Evolutionary conservation across 169 alveolate species (phyloP).

Genomic region (Plasmodium inui): DNA sequence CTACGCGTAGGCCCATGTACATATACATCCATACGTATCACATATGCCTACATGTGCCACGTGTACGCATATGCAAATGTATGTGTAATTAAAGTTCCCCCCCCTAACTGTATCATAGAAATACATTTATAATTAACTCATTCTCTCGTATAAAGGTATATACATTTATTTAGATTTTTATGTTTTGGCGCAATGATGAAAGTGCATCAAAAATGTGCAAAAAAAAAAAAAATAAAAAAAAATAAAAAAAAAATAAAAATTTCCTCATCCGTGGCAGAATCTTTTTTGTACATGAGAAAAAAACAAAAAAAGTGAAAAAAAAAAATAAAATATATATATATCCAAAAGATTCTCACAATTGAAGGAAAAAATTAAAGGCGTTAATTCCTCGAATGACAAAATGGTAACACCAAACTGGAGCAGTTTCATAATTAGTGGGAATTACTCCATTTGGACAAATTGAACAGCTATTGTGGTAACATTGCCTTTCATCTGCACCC

Average conservation of each 20-base stretch:
- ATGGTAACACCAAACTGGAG: background rate
- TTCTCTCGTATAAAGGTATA: conserved; percentile 32
- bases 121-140: conserved; percentile 51
- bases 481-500: background rate
- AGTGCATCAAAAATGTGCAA: background rate
- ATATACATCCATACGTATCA: background rate
- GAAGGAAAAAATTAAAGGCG: background rate
- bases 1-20: background rate
- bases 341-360: background rate
- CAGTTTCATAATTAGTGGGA: background rate
- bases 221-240: background rate
- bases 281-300: conserved; percentile 11
- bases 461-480: background rate
- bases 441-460: background rate
- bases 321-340: background rate
- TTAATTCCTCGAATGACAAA: background rate
- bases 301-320: background rate
- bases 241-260: background rate
- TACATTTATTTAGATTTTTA: conserved; percentile 12
- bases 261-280: conserved; percentile 11
- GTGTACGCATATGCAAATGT: conserved; percentile 1
- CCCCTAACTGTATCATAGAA: conserved; percentile 41
- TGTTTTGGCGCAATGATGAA: conserved; percentile 11
- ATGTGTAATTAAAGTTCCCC: conserved; percentile 21
- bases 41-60: background rate